These are phyloP conservation scores for Penicillium sp. DNA, from an alignment of 2,329 filamentous ascomycete species.

Conservation along the genomic window DNA sequence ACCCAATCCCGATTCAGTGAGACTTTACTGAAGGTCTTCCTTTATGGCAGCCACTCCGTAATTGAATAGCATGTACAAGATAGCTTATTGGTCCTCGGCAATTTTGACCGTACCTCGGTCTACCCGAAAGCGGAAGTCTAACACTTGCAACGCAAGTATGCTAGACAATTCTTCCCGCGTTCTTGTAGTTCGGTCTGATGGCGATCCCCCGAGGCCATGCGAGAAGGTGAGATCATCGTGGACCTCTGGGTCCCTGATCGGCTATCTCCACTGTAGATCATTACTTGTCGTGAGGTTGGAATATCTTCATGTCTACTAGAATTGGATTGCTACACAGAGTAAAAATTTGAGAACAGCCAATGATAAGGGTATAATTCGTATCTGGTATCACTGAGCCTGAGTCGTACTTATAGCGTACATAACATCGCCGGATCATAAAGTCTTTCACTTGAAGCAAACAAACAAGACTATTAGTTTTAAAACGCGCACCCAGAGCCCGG, in stretches of 20 bases:
- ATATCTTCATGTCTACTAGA: not conserved
- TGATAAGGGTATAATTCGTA: constrained; percentile 8
- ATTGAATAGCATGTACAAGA: no score
- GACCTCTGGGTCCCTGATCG: not conserved
- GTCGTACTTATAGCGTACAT: constrained; percentile 6
- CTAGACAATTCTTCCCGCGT: not conserved
- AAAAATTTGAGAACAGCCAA: not conserved
- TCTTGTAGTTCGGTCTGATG: not conserved
- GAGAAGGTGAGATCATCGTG: not conserved
- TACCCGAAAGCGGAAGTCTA: not conserved
- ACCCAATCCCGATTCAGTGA: not conserved
- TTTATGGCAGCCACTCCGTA: not conserved
- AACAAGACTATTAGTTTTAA: constrained; percentile 5
- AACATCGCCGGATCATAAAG: constrained; percentile 5
- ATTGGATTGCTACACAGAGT: not conserved
- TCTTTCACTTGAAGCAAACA: constrained; percentile 4
- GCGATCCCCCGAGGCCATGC: not conserved
- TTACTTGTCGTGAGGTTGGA: not conserved
- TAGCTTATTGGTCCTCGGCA: not conserved
- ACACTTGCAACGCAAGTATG: not conserved
- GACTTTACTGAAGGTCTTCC: not conserved
- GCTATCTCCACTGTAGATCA: not conserved
- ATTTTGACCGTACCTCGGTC: not conserved
- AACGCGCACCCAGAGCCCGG: not conserved
- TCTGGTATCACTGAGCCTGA: not conserved